Base-by-base conservation (phyloP, 1,139 yeast species). In the Debaryomyces nepalensis region DNA sequence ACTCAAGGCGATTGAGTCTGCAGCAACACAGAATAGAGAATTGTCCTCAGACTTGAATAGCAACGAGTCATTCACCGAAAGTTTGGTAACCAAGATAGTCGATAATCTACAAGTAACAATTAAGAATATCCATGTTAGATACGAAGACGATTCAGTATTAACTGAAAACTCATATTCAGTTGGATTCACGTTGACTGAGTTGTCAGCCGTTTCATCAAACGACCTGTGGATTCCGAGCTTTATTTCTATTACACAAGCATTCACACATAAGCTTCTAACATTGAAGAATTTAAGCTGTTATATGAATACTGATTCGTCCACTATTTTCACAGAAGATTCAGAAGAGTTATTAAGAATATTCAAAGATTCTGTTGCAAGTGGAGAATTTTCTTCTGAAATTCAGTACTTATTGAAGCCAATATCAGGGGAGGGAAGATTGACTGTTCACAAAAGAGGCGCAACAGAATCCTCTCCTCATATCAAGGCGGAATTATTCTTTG, bases 101-200 rank as follows among this genome's bases (percentile, higher is more conserved):
- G 99, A 95, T 62, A 95, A 95, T 55, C 68, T 95, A 42, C 99
- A 95, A 60, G 79, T 95, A n/a, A 88, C 96, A 0, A 88, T 95
- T 48, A 87, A 84, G 55, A 89, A 89, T 57, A 93, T 95, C 46
- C 99, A 95, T 62, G 64, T 95, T 12, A 76, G 99, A 44, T 93
- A 91, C 57, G 99, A 95, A 59, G 99, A 95, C 64, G 77, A 73
- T 37, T 74, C 79, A 8, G 73, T 79, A 5, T 79, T 84, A 52
- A 79, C 89, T 0, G 84, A 81, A 48, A 61, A 67, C 30, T 96
- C 97, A 2, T 88, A 88, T 52, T 76, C 97, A 0, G 66, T 91
- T 24, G 99, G 99, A 6, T 54, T 89, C 15, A 85, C 95, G 0
- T 73, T 95, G 42, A 79, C 81, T 38, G 98, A 95, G 62, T 72